Evolutionary conservation across 192 early-diverging fungal species (phyloP).

Genomic region (Backusella tuberculispora): DNA sequence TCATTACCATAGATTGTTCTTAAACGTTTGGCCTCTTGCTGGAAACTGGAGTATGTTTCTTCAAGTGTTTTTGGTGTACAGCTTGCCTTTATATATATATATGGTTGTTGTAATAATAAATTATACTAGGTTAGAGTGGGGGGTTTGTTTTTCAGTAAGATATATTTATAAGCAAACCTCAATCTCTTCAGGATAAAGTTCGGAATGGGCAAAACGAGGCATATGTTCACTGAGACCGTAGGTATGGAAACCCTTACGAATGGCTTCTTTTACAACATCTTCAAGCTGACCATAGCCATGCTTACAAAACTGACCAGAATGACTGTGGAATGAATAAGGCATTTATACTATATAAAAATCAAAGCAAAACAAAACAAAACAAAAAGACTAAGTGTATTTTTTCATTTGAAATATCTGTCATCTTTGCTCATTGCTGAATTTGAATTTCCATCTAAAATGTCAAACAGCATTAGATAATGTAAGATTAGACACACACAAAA

Average conservation of each 20-base stretch:
- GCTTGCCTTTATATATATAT: constrained; percentile 51
- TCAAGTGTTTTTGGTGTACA: constrained; percentile 67
- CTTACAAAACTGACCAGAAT: constrained; percentile 95
- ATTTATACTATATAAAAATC: constrained; percentile 41
- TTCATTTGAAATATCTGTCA: too few relatives aligned
- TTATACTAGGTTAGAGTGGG: background rate
- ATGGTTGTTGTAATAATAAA: background rate
- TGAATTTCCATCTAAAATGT: too few relatives aligned
- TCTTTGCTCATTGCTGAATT: too few relatives aligned
- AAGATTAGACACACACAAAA: too few relatives aligned
- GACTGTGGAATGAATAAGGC: constrained; percentile 88
- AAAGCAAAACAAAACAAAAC: too few relatives aligned
- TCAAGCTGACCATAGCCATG: constrained; percentile 90
- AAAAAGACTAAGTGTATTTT: too few relatives aligned
- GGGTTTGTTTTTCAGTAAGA: too few relatives aligned
- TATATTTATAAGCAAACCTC: constrained; percentile 23
- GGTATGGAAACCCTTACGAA: constrained; percentile 67
- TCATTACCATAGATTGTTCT: constrained; percentile 66
- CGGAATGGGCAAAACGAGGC: constrained; percentile 71
- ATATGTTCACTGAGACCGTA: constrained; percentile 94
- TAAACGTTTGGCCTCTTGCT: constrained; percentile 73
- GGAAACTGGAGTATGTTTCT: constrained; percentile 67
- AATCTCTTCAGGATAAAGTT: constrained; percentile 94
- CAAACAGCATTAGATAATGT: too few relatives aligned
- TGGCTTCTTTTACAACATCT: constrained; percentile 77